These are phyloP conservation scores for Acacia concinna DNA, from an alignment of 331 rosid genomes.

Conservation along the genomic window DNA sequence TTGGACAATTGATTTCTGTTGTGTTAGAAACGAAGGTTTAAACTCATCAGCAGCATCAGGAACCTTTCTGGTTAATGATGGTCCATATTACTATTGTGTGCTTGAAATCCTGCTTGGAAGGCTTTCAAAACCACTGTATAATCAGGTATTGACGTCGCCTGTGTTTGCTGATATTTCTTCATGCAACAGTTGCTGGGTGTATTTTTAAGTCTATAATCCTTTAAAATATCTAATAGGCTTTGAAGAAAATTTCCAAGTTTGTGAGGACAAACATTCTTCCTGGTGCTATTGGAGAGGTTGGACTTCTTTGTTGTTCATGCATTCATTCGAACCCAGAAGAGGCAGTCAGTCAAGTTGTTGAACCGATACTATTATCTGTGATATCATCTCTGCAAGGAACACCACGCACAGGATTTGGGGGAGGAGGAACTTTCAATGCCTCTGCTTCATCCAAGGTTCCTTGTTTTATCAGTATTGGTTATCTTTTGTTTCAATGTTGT, in stretches of 20 bases:
- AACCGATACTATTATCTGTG: conserved; percentile 77
- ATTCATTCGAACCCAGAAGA: conserved; percentile 92
- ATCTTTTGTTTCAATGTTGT: conserved; percentile 24
- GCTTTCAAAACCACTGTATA: conserved; percentile 73
- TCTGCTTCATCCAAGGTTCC: conserved; percentile 66
- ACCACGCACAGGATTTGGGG: conserved; percentile 86
- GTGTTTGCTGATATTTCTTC: not conserved
- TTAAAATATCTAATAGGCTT: conserved; percentile 56
- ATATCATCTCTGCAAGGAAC: conserved; percentile 79
- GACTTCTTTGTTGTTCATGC: conserved; percentile 96
- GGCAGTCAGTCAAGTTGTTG: conserved; percentile 78
- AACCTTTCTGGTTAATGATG: conserved; percentile 95
- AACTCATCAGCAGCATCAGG: conserved; percentile 87
- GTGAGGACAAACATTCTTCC: conserved; percentile 97
- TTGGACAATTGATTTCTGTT: conserved; percentile 41
- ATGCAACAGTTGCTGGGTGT: conserved; percentile 12
- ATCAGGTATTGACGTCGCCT: conserved; percentile 61
- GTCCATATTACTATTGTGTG: conserved; percentile 95
- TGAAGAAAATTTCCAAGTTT: conserved; percentile 91
- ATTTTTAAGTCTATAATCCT: conserved; percentile 28
- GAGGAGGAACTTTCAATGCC: conserved; percentile 56
- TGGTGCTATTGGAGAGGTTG: conserved; percentile 98
- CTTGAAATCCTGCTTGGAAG: conserved; percentile 93
- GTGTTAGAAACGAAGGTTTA: conserved; percentile 82
- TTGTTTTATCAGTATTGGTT: conserved; percentile 26